phyloP scores from a whole-genome alignment of 2,329 filamentous ascomycete species.

The Alternaria brassicicola region DNA sequence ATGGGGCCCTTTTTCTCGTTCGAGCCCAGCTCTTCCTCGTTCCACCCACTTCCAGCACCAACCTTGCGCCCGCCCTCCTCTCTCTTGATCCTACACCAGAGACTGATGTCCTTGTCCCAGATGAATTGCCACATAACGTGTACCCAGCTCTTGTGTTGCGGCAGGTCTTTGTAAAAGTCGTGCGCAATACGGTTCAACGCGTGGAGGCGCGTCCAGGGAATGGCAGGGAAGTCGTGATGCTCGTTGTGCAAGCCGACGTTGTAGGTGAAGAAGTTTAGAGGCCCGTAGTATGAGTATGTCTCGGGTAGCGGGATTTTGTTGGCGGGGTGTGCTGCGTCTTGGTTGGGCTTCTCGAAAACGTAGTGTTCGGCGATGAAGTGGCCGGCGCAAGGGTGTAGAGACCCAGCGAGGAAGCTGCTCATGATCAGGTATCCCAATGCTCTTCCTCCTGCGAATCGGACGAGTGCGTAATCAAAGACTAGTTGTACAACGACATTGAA shows the following conservation, averaged over 20 bases:
- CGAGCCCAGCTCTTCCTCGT: constrained; percentile 56
- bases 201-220: constrained; percentile 90
- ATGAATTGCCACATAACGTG: constrained; percentile 97
- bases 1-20: constrained; percentile 56
- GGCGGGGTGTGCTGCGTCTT: constrained; percentile 62
- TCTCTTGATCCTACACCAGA: constrained; percentile 92
- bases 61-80: constrained; percentile 74
- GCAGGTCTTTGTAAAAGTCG: constrained; percentile 91
- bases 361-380: constrained; percentile 98
- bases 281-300: constrained; percentile 96
- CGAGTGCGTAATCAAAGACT: constrained; percentile 74
- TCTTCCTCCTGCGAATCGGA: constrained; percentile 65
- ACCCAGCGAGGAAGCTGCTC: constrained; percentile 91
- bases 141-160: constrained; percentile 86
- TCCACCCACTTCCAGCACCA: constrained; percentile 52
- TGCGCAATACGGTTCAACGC: constrained; percentile 77
- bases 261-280: constrained; percentile 90
- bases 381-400: constrained; percentile 89
- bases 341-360: constrained; percentile 57
- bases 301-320: constrained; percentile 70
- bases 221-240: constrained; percentile 97
- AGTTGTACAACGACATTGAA: constrained; percentile 81
- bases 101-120: constrained; percentile 83
- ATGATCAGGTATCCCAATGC: constrained; percentile 82
- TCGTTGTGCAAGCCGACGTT: constrained; percentile 98